A percentile compares a stretch with the other conserved stretches of the same genome.
Evolutionary conservation across 2,329 filamentous ascomycete species (phyloP).

Genomic region (Fulvia fulva): DNA sequence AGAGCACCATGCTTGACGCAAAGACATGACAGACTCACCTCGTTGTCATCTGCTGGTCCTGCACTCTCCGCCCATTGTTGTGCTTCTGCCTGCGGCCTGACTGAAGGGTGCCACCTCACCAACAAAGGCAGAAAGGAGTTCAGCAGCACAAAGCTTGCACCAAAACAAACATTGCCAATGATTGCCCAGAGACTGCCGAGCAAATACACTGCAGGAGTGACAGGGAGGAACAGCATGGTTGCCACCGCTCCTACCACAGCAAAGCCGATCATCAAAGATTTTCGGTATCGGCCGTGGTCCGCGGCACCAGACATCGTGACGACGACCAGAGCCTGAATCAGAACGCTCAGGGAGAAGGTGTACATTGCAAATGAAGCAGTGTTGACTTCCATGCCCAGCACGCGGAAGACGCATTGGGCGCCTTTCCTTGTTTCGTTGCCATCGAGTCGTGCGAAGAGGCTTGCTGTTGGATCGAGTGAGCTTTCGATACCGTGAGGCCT

Average conservation of each 20-base stretch:
- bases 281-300: conserved; percentile 84
- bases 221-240: conserved; percentile 83
- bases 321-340: conserved; percentile 83
- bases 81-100: conserved; percentile 1
- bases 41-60: conserved; percentile 3
- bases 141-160: conserved; percentile 88
- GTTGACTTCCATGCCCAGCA: conserved; percentile 84
- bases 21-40: conserved; percentile 11
- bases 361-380: conserved; percentile 98
- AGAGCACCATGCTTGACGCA: not conserved
- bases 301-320: conserved; percentile 95
- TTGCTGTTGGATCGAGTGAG: not conserved
- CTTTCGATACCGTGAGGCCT: conserved; percentile 14
- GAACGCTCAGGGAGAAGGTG: conserved; percentile 88
- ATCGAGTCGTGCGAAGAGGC: not conserved
- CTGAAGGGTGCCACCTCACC: conserved; percentile 67
- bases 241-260: conserved; percentile 74
- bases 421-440: conserved; percentile 33
- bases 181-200: conserved; percentile 81
- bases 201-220: conserved; percentile 71
- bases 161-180: conserved; percentile 88
- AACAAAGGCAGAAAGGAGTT: conserved; percentile 93
- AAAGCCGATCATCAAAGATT: conserved; percentile 80
- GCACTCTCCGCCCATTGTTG: not conserved
- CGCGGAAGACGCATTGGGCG: conserved; percentile 73